These are phyloP conservation scores for Stachybotrys chlorohalonatus DNA, from an alignment of 2,329 filamentous ascomycete genomes.

Conservation along the genomic window DNA sequence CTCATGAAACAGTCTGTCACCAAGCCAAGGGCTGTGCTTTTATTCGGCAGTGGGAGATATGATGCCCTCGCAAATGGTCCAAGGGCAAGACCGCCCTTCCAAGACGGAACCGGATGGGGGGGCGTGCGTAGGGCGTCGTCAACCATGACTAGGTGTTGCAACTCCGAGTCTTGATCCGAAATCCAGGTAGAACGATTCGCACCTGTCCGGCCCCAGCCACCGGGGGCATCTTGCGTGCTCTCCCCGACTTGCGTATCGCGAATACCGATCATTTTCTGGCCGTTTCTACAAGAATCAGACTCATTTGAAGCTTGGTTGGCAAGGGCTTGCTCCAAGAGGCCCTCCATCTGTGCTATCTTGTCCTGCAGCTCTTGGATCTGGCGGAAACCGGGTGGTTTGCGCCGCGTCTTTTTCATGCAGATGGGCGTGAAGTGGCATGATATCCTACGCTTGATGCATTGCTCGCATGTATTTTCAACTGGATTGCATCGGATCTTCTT, in stretches of 20 bases:
- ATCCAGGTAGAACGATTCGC: not conserved
- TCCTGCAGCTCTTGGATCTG: conserved; percentile 10
- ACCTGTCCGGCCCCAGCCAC: not conserved
- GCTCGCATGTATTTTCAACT: conserved; percentile 11
- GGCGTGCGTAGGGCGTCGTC: not conserved
- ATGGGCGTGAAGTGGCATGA: conserved; percentile 19
- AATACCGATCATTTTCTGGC: not conserved
- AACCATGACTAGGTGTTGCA: not conserved
- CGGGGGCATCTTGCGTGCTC: not conserved
- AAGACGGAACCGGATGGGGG: not conserved
- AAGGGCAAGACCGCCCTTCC: conserved; percentile 1
- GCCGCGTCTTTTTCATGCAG: conserved; percentile 9
- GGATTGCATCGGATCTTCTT: conserved; percentile 20
- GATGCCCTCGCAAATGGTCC: conserved; percentile 3
- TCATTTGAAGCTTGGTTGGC: not conserved
- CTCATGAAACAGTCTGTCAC: conserved; percentile 7
- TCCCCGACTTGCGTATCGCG: not conserved
- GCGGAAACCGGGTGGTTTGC: conserved; percentile 8
- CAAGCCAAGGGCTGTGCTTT: conserved; percentile 6
- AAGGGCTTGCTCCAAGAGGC: not conserved
- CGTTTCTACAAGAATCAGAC: not conserved
- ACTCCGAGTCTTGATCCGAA: not conserved
- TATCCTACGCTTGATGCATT: conserved; percentile 14
- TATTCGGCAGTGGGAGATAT: conserved; percentile 6
- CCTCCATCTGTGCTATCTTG: conserved; percentile 8